Evolutionary conservation across 2,329 filamentous ascomycete species (phyloP).

Genomic region (Fusarium siculi): DNA sequence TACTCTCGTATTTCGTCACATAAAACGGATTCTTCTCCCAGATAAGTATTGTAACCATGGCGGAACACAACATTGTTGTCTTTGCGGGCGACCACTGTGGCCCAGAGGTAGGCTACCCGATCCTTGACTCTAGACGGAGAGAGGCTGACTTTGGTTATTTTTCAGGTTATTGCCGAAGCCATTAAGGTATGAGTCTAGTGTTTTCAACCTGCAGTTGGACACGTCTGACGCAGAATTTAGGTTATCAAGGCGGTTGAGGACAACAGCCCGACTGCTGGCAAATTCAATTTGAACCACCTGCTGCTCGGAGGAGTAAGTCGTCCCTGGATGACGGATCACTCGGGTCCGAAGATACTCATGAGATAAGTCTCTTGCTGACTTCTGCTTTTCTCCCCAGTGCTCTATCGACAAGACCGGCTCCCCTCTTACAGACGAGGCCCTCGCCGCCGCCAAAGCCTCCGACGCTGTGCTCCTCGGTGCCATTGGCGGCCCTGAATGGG

Average conservation of each 20-base stretch:
- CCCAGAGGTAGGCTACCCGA: constrained; percentile 73
- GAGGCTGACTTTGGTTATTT: constrained; percentile 25
- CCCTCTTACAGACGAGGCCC: constrained; percentile 84
- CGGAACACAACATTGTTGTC: constrained; percentile 81
- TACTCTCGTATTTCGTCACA: neutral
- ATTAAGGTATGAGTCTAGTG: constrained; percentile 73
- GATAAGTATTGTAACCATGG: constrained; percentile 59
- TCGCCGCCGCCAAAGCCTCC: constrained; percentile 83
- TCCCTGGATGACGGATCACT: neutral
- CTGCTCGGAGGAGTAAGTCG: constrained; percentile 85
- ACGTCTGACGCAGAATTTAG: constrained; percentile 56
- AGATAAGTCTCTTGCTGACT: neutral
- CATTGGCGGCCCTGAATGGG: constrained; percentile 98
- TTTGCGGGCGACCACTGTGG: constrained; percentile 88
- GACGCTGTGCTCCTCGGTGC: constrained; percentile 93
- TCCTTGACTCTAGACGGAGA: neutral
- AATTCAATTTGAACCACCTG: constrained; percentile 91
- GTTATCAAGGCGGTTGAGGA: constrained; percentile 83
- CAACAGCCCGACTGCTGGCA: constrained; percentile 72
- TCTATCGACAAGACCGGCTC: constrained; percentile 88
- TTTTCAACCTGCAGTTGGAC: neutral
- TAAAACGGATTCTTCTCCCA: too few species aligned
- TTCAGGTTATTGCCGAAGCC: constrained; percentile 80
- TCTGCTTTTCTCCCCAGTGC: constrained; percentile 62
- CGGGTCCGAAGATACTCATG: neutral